Conservation (phyloP, 805 yeast genomes). For the Tetrapisispora taiwanensis region DNA sequence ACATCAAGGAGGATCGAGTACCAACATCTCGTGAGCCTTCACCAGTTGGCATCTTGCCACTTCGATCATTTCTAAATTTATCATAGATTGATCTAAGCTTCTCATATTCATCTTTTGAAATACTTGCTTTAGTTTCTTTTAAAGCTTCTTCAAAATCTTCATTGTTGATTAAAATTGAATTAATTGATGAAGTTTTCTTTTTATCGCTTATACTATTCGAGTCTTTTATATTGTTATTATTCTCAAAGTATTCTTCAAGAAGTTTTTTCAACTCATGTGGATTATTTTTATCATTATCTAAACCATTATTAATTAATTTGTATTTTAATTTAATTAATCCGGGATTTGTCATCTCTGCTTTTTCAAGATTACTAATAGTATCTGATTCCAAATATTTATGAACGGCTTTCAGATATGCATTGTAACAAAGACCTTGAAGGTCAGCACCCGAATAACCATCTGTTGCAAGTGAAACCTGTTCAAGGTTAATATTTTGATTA, state of each 20-base stretch:
- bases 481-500: constrained; percentile 39
- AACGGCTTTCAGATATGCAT: constrained; percentile 81
- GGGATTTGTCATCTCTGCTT: neutral
- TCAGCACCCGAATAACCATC: constrained; percentile 92
- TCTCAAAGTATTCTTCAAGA: neutral
- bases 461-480: constrained; percentile 45
- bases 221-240: neutral
- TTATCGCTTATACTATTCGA: neutral
- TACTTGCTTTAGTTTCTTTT: constrained; percentile 78
- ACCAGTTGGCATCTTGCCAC: constrained; percentile 85
- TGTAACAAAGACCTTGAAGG: constrained; percentile 82
- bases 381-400: constrained; percentile 46
- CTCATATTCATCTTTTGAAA: constrained; percentile 57
- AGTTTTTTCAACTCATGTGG: neutral
- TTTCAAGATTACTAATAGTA: neutral
- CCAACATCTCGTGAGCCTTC: constrained; percentile 72
- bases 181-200: constrained; percentile 3
- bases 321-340: neutral
- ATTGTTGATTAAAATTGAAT: constrained; percentile 30
- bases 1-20: constrained; percentile 76
- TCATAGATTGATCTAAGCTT: constrained; percentile 57
- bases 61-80: constrained; percentile 66
- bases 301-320: neutral
- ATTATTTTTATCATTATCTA: neutral
- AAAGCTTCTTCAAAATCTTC: constrained; percentile 54